Conservation (phyloP, 2,329 filamentous ascomycete genomes). For the Trichothecium roseum region DNA sequence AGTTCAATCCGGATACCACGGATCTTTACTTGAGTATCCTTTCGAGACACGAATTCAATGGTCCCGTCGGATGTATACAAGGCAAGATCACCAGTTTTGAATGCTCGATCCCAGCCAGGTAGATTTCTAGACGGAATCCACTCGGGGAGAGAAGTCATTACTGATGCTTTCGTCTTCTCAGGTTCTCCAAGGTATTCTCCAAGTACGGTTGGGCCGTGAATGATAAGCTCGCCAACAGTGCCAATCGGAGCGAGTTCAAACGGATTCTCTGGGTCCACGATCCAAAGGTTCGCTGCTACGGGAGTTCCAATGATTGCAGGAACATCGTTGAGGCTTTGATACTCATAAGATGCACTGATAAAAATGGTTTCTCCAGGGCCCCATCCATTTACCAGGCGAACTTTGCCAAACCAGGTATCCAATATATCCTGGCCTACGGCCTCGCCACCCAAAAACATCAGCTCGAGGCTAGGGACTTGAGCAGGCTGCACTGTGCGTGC, state of each 20-base stretch:
- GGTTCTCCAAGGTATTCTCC: constrained; percentile 33
- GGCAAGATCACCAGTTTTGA: constrained; percentile 1
- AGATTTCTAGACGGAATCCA: constrained; percentile 1
- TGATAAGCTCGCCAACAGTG: constrained; percentile 16
- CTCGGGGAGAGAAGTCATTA: constrained; percentile 1
- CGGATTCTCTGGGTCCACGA: constrained; percentile 9
- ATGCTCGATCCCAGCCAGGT: background rate
- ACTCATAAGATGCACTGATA: constrained; percentile 5
- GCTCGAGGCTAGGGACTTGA: constrained; percentile 1
- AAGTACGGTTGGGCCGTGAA: constrained; percentile 28
- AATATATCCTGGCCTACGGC: constrained; percentile 3
- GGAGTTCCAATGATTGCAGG: constrained; percentile 1
- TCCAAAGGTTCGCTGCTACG: constrained; percentile 7
- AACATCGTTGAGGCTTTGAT: background rate
- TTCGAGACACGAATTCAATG: background rate
- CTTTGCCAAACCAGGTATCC: constrained; percentile 4
- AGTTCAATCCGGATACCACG: constrained; percentile 2
- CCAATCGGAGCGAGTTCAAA: constrained; percentile 11
- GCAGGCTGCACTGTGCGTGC: constrained; percentile 1
- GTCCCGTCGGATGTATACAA: background rate
- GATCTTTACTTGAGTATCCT: constrained; percentile 3
- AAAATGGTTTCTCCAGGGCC: constrained; percentile 5
- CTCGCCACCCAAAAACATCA: constrained; percentile 5
- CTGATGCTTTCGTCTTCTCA: constrained; percentile 13
- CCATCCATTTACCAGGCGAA: constrained; percentile 5